Base-by-base conservation (phyloP, 75 land plant genomes). In the Azolla pinnata region DNA sequence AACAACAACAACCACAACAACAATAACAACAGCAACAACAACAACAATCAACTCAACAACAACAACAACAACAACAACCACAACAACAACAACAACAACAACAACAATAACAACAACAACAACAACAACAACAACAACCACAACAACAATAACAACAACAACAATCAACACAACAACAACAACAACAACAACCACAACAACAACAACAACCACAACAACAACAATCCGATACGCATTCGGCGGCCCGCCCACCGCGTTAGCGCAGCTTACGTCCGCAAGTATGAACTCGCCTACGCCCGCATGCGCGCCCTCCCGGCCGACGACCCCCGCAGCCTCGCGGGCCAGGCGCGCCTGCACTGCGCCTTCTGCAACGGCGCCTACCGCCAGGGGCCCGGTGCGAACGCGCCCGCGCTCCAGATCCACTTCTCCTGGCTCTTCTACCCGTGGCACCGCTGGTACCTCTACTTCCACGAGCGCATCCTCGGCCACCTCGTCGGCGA, bases 341-440 rank as follows among this genome's bases (percentile, higher is more conserved):
- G 77, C 28, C 84, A 81, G 52, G 84, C 79, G 23, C 66, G 69
- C 12, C 38, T 84, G 33, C 88, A 84, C 47, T 78, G 81, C 48
- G 73, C 78, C 8, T 85, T 82, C 66, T 85, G 85, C 70, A 53
- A 79, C 38, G 78, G 69, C 21, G 61, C 82, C 30, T 67, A 73
- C 38, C 24, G 12, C 5, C 54, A 52, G 12, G 3, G 7, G 48
- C 25, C 29, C 3, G 64, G 57, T 17, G 75, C 73, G n/a, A 23
- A 3, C 21, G 21, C 23, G 4, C n/a, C n/a, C n/a, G 27, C 24
- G 5, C 12, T 25, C 28, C 54, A 52, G 25, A 27, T 52, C 54
- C 54, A 52, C 24, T 52, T 19, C 54, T 52, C 54, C 28, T 52
- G 54, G 54, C 54, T 52, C 14, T 54, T 54, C 56, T 18, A 18